phyloP scores from a whole-genome alignment of 495 filamentous ascomycete species.

The Hypoxylon intermedium region DNA sequence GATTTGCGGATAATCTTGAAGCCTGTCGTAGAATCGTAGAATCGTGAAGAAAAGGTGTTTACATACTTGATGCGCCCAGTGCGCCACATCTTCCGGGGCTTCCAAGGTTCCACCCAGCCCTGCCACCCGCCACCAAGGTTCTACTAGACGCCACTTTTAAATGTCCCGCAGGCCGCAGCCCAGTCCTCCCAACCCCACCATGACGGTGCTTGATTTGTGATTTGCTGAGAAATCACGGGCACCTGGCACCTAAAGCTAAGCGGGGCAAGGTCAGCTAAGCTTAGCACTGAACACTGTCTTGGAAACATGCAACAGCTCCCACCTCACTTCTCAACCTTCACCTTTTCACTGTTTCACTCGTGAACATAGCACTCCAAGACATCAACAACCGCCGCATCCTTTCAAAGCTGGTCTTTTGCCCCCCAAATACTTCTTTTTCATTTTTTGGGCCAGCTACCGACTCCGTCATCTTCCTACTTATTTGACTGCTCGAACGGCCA shows the following conservation, averaged over 20 bases:
- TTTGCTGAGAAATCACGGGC: constrained; percentile 42
- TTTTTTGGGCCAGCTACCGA: constrained; percentile 18
- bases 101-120: too few relatives aligned
- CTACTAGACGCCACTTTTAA: not conserved
- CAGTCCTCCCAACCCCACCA: constrained; percentile 29
- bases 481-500: constrained; percentile 21
- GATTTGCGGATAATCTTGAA: too few relatives aligned
- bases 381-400: constrained; percentile 12
- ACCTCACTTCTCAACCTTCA: constrained; percentile 11
- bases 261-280: constrained; percentile 1
- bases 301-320: constrained; percentile 14
- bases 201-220: constrained; percentile 23
- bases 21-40: not conserved
- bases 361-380: constrained; percentile 1
- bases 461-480: constrained; percentile 29
- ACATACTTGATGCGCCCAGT: too few relatives aligned
- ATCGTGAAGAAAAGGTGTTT: not conserved
- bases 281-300: constrained; percentile 8
- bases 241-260: not conserved
- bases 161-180: too few relatives aligned
- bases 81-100: not conserved
- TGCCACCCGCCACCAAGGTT: constrained; percentile 16
- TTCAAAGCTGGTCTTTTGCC: constrained; percentile 27
- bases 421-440: not conserved
- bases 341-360: constrained; percentile 6